Base-by-base conservation (phyloP, 2,329 filamentous ascomycete species). In the Incumbomyces lentus region DNA sequence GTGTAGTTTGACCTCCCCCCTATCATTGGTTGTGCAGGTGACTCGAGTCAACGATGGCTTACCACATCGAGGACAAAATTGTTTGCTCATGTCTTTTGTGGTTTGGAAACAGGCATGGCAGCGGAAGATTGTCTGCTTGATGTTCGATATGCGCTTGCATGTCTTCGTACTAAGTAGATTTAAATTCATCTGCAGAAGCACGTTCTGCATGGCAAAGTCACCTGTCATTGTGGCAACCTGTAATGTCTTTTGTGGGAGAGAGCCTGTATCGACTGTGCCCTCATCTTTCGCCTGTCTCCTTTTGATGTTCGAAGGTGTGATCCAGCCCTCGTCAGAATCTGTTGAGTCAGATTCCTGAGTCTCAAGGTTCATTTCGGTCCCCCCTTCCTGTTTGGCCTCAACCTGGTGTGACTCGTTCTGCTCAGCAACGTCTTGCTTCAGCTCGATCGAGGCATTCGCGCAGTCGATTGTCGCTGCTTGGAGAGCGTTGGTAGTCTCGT, bases 161-260 rank as follows among this genome's bases (percentile, higher is more conserved):
- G 79, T 76, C 0, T 64, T 64, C 6, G 86, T 77, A 0, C 89
- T 88, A 49, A 95, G 75, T 10, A 95, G 78, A 62, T 92, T 86
- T 40, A 98, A 78, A 68, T 95, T 95, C 72, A 96, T 93, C 57
- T 93, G 86, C 3, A 98, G 75, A 1, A 92, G 78, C 6, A 96
- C 88, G 63, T 96, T 96, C 69, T 96, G 90, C 86, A 98, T 94
- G 46, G 92, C 90, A 67, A 86, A 96, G 70, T 98, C 92, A 47
- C 84, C 88, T 1, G 92, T 96, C 60, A 96, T 82, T 37, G 90
- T 81, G n/a, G 88, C 90, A 13, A 86, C 86, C 65, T 93, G 82
- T 56, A 95, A 82, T 11, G 78, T 79, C 51, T 77, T 76, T 31
- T 77, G 72, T 45, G 78, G 72, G 1, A 73, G 63, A 49, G 71